These are phyloP conservation scores for Copromyces sp. DNA, from an alignment of 495 filamentous ascomycete genomes.

Conservation along the genomic window DNA sequence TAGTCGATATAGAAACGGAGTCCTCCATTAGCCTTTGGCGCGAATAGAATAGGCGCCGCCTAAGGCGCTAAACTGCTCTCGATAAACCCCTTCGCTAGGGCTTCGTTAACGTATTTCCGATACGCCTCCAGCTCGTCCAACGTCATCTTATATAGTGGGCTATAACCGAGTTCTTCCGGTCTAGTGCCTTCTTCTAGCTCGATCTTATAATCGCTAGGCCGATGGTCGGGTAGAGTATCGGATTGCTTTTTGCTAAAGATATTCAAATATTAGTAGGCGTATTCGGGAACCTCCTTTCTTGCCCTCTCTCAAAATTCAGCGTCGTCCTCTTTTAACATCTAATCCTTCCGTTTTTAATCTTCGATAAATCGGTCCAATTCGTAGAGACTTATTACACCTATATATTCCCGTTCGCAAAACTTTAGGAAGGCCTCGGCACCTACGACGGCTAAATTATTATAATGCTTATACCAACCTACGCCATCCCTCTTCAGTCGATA, in stretches of 20 bases:
- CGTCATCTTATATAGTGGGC: conserved; percentile 19
- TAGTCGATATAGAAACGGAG: conserved; percentile 39
- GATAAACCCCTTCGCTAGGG: conserved; percentile 6
- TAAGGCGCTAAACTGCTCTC: neutral
- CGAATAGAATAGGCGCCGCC: too few species aligned
- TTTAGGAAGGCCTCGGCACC: neutral
- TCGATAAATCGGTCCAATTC: neutral
- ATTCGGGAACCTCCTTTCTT: neutral
- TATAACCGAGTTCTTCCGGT: neutral
- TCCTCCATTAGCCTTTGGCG: conserved; percentile 24
- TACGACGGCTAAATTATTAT: neutral
- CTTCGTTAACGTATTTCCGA: conserved; percentile 2
- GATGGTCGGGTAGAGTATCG: too few species aligned
- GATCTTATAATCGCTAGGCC: neutral
- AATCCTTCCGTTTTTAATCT: neutral
- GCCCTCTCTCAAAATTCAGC: neutral
- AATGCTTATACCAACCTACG: too few species aligned
- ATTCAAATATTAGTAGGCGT: neutral
- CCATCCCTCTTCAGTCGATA: too few species aligned
- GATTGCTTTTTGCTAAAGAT: too few species aligned
- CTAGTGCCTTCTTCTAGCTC: neutral
- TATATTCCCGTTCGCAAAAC: neutral
- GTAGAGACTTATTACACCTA: neutral
- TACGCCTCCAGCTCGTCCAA: conserved; percentile 13
- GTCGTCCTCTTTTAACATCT: neutral